phyloP scores from a whole-genome alignment of 768 basidiomycete species.

The Coprinellus micaceus region DNA sequence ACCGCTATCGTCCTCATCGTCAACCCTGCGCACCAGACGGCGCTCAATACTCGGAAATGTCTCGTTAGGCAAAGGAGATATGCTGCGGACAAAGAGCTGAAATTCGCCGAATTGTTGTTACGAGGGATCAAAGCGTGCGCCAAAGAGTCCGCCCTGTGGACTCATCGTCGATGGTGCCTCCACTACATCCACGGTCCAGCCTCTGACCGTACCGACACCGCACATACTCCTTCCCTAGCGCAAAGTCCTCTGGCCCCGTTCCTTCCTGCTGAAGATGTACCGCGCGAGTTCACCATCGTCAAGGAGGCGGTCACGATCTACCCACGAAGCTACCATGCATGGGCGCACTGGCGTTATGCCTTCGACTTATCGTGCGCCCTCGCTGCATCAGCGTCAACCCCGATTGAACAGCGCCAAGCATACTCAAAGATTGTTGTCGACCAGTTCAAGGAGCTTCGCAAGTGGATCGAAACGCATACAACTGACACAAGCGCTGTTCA shows the following conservation, averaged over 20 bases:
- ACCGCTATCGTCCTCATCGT: conserved; percentile 53
- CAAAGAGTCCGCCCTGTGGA: conserved; percentile 69
- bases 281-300: conserved; percentile 46
- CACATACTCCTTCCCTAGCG: conserved; percentile 2
- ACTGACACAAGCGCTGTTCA: conserved; percentile 67
- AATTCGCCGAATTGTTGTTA: conserved; percentile 41
- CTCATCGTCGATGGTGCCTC: conserved; percentile 67
- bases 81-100: conserved; percentile 44
- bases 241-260: conserved; percentile 24
- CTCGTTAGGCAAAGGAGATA: conserved; percentile 40
- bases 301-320: conserved; percentile 55
- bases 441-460: conserved; percentile 35
- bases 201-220: neutral
- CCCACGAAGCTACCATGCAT: conserved; percentile 73
- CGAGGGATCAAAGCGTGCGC: conserved; percentile 50
- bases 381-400: conserved; percentile 13
- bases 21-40: conserved; percentile 69
- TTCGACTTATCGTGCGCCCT: conserved; percentile 30
- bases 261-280: conserved; percentile 34
- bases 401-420: conserved; percentile 13
- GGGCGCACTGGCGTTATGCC: conserved; percentile 58
- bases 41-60: conserved; percentile 56
- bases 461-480: conserved; percentile 62
- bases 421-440: conserved; percentile 32
- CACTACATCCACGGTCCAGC: conserved; percentile 24